Conservation (phyloP, 163 green algal genomes). For the Chlorella variabilis region DNA sequence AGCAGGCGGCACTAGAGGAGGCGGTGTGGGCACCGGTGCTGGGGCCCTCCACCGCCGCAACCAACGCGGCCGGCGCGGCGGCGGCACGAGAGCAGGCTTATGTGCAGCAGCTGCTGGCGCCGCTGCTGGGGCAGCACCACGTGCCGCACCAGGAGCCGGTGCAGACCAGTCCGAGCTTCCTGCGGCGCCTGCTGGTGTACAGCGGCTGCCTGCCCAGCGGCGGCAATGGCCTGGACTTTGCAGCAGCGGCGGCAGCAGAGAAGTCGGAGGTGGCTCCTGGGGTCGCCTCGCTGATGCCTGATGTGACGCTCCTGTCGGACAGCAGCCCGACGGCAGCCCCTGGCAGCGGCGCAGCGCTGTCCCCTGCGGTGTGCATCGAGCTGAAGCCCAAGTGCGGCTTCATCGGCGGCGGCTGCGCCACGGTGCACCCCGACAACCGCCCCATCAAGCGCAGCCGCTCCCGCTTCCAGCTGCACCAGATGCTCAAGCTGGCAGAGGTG, state of each 20-base stretch:
- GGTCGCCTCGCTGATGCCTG: slow-evolving; percentile 31
- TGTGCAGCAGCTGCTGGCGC: slow-evolving; percentile 4
- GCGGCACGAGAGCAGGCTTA: not conserved
- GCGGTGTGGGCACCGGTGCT: slow-evolving; percentile 24
- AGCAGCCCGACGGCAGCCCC: not conserved
- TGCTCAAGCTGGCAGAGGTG: slow-evolving; percentile 42
- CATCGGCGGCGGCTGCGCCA: slow-evolving; percentile 2
- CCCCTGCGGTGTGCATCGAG: slow-evolving; percentile 39
- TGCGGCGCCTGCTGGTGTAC: not conserved
- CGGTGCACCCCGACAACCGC: slow-evolving; percentile 19
- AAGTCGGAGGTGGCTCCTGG: not conserved
- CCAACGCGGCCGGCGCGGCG: not conserved
- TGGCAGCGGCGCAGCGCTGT: too few relatives aligned
- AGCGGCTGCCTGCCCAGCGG: not conserved
- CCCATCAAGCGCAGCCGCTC: slow-evolving; percentile 40
- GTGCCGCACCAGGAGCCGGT: not conserved
- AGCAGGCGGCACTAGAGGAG: slow-evolving; percentile 1
- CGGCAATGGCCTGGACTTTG: not conserved
- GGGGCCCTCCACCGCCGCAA: not conserved
- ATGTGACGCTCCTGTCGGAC: slow-evolving; percentile 27
- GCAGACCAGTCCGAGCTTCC: not conserved
- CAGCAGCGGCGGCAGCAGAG: not conserved
- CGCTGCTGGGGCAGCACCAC: slow-evolving; percentile 16
- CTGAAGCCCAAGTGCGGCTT: slow-evolving; percentile 56
- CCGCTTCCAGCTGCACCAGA: slow-evolving; percentile 51